These are phyloP conservation scores for Phytophthora capsici DNA, from an alignment of 352 stramenopile species.

Conservation along the genomic window DNA sequence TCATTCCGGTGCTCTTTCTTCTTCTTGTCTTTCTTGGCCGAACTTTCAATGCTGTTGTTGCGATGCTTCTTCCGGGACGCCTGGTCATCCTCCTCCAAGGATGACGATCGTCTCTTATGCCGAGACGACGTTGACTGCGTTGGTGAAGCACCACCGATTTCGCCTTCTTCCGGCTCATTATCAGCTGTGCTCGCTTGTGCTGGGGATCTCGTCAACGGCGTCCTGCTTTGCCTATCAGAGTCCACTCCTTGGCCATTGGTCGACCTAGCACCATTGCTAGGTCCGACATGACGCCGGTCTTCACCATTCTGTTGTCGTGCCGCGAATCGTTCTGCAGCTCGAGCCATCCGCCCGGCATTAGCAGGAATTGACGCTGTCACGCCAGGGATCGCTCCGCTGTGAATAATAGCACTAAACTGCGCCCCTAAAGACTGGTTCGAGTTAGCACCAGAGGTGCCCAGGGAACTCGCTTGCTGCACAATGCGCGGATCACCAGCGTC, in stretches of 20 bases:
- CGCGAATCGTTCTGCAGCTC: conserved; percentile 67
- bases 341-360: conserved; percentile 59
- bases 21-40: conserved; percentile 44
- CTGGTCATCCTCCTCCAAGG: conserved; percentile 35
- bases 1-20: conserved; percentile 39
- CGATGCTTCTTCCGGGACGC: conserved; percentile 44
- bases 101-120: conserved; percentile 49
- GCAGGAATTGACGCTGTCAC: conserved; percentile 35
- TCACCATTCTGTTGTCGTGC: conserved; percentile 50
- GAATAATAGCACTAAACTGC: conserved; percentile 84
- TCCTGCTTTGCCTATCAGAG: conserved; percentile 41
- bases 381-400: conserved; percentile 46
- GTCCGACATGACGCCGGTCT: conserved; percentile 22
- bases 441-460: conserved; percentile 45
- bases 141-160: conserved; percentile 45
- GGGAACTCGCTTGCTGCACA: conserved; percentile 57
- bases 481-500: conserved; percentile 62
- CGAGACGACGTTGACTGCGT: conserved; percentile 35
- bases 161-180: conserved; percentile 59
- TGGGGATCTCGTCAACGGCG: conserved; percentile 29
- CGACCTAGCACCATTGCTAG: conserved; percentile 22
- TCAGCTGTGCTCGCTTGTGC: conserved; percentile 28
- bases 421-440: conserved; percentile 66
- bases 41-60: conserved; percentile 35
- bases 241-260: conserved; percentile 35